These are phyloP conservation scores for Pythium phragmitis DNA, from an alignment of 352 stramenopile genomes.

Conservation along the genomic window DNA sequence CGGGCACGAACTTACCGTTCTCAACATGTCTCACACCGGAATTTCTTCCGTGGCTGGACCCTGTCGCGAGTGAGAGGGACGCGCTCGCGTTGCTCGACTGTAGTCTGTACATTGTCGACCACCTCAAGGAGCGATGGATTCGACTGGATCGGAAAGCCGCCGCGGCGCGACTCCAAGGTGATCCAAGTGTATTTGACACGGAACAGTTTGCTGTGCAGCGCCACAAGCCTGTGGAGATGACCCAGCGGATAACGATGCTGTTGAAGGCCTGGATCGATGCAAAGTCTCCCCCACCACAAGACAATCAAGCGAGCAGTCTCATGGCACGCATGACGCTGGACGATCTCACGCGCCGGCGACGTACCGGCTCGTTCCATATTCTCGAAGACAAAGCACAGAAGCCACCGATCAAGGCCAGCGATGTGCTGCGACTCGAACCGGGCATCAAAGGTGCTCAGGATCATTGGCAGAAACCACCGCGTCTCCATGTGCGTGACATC, in stretches of 20 bases:
- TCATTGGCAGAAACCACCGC: slow-evolving; percentile 20
- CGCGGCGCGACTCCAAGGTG: slow-evolving; percentile 12
- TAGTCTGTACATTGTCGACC: slow-evolving; percentile 48
- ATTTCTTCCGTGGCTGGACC: slow-evolving; percentile 50
- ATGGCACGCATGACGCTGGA: slow-evolving; percentile 11
- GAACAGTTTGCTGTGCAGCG: slow-evolving; percentile 56
- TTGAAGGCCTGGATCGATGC: slow-evolving; percentile 63
- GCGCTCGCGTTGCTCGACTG: slow-evolving; percentile 54
- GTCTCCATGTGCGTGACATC: slow-evolving; percentile 37
- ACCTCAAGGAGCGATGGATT: slow-evolving; percentile 63
- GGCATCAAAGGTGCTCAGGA: slow-evolving; percentile 19
- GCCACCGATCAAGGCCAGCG: slow-evolving; percentile 15
- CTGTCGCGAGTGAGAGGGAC: slow-evolving; percentile 43
- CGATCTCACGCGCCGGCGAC: slow-evolving; percentile 3
- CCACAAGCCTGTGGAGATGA: slow-evolving; percentile 56
- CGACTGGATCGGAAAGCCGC: slow-evolving; percentile 56
- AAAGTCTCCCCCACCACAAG: neutral
- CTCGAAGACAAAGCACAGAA: neutral
- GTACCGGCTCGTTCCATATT: slow-evolving; percentile 11
- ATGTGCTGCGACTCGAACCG: slow-evolving; percentile 7
- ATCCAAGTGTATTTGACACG: slow-evolving; percentile 45
- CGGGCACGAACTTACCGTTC: slow-evolving; percentile 3
- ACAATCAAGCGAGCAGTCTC: neutral
- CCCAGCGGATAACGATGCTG: slow-evolving; percentile 44
- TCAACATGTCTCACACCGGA: slow-evolving; percentile 24